Evolutionary conservation across 257 asterid genomes (phyloP).

Genomic region (Nicotiana tomentosiformis): DNA sequence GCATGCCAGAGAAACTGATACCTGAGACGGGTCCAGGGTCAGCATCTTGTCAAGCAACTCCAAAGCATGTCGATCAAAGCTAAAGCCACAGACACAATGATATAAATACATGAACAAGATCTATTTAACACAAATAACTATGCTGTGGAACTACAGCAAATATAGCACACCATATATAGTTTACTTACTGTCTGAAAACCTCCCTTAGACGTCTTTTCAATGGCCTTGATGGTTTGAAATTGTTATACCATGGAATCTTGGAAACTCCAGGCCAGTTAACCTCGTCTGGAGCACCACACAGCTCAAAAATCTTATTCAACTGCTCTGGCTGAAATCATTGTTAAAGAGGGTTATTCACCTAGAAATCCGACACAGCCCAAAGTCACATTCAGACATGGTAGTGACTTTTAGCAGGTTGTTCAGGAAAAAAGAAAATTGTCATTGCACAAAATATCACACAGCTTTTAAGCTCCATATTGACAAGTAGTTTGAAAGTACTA

Average conservation of each 20-base stretch:
- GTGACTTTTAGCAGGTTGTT: not conserved
- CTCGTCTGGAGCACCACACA: slow-evolving; percentile 98
- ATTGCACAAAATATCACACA: not conserved
- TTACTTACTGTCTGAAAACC: slow-evolving; percentile 75
- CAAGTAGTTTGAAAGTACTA: not conserved
- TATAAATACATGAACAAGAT: not conserved
- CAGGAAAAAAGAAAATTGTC: not conserved
- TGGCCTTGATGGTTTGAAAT: slow-evolving; percentile 83
- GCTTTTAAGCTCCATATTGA: not conserved
- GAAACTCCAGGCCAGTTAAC: slow-evolving; percentile 96
- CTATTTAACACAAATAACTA: not conserved
- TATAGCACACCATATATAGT: not conserved
- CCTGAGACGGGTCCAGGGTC: slow-evolving; percentile 90
- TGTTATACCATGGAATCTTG: slow-evolving; percentile 90
- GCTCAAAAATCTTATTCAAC: slow-evolving; percentile 84
- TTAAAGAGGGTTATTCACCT: not conserved
- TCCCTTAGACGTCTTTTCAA: slow-evolving; percentile 85
- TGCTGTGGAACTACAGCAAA: not conserved
- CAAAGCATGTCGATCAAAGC: slow-evolving; percentile 92
- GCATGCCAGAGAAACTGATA: slow-evolving; percentile 19
- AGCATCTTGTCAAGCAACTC: slow-evolving; percentile 86
- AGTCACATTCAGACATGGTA: not conserved
- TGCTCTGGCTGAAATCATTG: slow-evolving; percentile 76
- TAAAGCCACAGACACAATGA: slow-evolving; percentile 16
- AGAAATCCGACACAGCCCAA: not conserved